phyloP scores from a whole-genome alignment of 2,329 filamentous ascomycete genomes.

The Aspergillus sp. region DNA sequence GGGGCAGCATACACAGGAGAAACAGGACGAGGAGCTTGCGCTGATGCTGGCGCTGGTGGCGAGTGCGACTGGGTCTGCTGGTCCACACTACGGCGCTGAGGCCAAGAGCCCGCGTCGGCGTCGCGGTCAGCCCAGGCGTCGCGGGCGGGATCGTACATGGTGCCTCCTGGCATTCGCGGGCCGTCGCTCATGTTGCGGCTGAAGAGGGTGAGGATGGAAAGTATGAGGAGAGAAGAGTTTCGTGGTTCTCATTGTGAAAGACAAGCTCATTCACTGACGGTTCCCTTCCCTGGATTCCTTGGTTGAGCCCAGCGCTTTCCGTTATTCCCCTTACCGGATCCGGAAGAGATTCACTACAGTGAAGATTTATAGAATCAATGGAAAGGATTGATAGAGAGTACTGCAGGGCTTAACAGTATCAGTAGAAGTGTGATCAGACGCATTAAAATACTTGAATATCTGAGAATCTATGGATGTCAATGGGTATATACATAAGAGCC shows the following conservation, averaged over 20 bases:
- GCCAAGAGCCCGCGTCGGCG: conserved; percentile 2
- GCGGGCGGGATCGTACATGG: conserved; percentile 20
- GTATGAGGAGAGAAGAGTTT: not conserved
- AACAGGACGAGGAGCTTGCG: not conserved
- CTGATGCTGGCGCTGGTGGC: not conserved
- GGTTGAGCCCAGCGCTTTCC: conserved; percentile 11
- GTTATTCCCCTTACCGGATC: conserved; percentile 11
- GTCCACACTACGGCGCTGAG: not conserved
- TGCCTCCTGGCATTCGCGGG: conserved; percentile 1
- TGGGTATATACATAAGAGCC: not conserved
- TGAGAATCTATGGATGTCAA: not conserved
- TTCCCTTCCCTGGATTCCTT: conserved; percentile 7
- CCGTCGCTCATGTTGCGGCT: conserved; percentile 3
- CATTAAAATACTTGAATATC: not conserved
- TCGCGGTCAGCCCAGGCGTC: conserved; percentile 14
- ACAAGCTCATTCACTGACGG: not conserved
- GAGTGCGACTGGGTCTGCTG: not conserved
- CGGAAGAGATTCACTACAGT: conserved; percentile 2
- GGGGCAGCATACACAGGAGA: not conserved
- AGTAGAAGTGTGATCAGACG: not conserved
- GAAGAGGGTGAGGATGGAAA: not conserved
- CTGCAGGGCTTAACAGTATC: not conserved
- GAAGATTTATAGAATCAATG: not conserved
- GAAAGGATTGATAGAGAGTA: not conserved
- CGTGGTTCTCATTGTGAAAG: not conserved